Evolutionary conservation across 192 early-diverging fungal species (phyloP), one percentile per base, ranked within the genome.

Genomic region (Podila horticola): DNA sequence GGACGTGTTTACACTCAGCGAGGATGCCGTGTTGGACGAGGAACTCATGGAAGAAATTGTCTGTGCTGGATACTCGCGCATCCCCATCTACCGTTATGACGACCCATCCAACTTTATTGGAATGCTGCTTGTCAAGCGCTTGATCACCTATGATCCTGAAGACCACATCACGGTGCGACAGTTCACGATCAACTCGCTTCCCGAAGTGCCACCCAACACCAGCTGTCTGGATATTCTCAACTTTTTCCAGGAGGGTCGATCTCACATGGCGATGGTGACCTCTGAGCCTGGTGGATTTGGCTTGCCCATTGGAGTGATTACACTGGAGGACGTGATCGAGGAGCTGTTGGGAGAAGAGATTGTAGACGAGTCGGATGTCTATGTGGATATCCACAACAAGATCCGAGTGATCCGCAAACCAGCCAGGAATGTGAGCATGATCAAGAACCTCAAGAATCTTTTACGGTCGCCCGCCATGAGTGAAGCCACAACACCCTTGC

Each of bases 321-420:
- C 93, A 8, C 79, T 94, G 41, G 93, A 94, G 64, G 93, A 94
- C 72, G 92, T 94, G 15, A 91, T 94, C 63, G 93, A 94, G 81
- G 93, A 93, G 82, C 83, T 94, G n/a, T 91, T 94, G 65, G 90
- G 92, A 41, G 93, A 94, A 71, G 93, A 94, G 65, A 94, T 94
- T 66, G 86, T 93, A 51, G 93, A 94, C 74, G 93, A 94, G 74
- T 92, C 93, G 6, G 93, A 93, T 74, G 89, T 87, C 15, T 70
- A 70, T 84, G 68, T 70, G n/a, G 68, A 70, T 62, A 20, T 86
- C 22, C 86, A 79, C 55, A 86, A 86, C 59, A 88, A 88, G 73
- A 88, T 88, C 50, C 82, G 84, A 30, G 86, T 88, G 17, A 74
- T 88, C 20, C 83, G 86, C 34, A 74, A 77, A 48, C 84, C 82